Conservation (phyloP, 805 yeast species). For the Yarrowia divulgata region DNA sequence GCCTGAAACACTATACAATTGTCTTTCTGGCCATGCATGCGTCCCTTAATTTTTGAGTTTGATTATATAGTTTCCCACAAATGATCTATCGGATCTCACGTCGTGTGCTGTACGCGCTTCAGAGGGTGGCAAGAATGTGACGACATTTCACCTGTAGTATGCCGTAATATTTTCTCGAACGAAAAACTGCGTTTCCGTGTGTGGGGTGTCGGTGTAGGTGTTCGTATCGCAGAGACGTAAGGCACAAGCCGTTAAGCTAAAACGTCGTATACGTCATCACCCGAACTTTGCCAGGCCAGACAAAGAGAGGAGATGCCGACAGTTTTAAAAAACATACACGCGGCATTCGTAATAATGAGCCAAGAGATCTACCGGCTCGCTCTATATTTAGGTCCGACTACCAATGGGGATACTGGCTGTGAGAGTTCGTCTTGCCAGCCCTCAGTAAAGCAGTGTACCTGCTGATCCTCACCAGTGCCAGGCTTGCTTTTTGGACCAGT, state of each 20-base stretch:
- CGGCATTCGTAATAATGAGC: background rate
- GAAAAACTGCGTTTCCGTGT: background rate
- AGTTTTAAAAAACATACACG: background rate
- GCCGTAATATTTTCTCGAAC: background rate
- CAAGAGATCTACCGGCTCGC: background rate
- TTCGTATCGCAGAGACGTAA: background rate
- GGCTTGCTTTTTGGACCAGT: background rate
- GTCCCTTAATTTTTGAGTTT: background rate
- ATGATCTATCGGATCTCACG: background rate
- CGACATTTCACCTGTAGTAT: background rate
- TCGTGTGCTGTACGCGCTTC: too few species aligned
- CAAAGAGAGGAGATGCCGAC: too few species aligned
- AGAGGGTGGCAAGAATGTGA: background rate
- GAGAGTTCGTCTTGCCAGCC: background rate
- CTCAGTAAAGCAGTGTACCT: background rate
- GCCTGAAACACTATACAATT: too few species aligned
- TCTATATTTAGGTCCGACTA: background rate
- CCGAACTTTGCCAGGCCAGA: conserved; percentile 1
- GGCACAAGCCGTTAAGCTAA: conserved; percentile 17
- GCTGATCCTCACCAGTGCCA: background rate
- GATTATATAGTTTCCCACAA: background rate
- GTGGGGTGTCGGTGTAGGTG: background rate
- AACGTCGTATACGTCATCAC: conserved; percentile 23
- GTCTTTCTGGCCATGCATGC: too few species aligned
- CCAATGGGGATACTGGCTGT: background rate